A percentile compares a stretch with the other conserved stretches of the same genome.
Evolutionary conservation across 2,329 filamentous ascomycete species (phyloP).

Genomic region (Beauveria pseudobassiana): DNA sequence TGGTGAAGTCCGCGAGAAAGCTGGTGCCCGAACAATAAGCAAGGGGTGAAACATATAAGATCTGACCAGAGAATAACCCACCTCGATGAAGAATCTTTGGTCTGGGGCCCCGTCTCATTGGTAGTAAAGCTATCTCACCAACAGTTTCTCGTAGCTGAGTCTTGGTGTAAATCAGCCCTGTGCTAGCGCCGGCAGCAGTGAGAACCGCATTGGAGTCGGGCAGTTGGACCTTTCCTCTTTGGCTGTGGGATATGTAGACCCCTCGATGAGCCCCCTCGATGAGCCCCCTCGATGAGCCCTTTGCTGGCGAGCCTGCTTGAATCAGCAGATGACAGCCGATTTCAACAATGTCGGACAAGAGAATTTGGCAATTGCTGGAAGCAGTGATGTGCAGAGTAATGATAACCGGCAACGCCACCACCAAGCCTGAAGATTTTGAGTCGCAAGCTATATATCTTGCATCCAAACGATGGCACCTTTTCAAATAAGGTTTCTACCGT

Average conservation of each 20-base stretch:
- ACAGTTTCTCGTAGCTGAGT: background rate
- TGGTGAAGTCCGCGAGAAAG: background rate
- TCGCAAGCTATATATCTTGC: background rate
- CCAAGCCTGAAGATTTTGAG: background rate
- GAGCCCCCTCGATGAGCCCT: background rate
- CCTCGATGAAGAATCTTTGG: background rate
- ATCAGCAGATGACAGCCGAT: background rate
- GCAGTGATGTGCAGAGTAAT: background rate
- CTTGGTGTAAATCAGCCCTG: slow-evolving; percentile 1
- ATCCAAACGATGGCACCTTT: no score
- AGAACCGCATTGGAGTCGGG: background rate
- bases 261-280: background rate
- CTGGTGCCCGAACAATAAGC: background rate
- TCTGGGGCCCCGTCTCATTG: background rate
- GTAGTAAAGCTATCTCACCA: background rate
- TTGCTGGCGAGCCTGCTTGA: background rate
- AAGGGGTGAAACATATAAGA: background rate
- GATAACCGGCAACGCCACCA: background rate
- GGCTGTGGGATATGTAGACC: background rate
- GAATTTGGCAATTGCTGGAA: background rate
- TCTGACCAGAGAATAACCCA: background rate
- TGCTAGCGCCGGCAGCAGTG: background rate
- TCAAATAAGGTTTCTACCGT: no score
- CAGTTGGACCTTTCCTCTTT: background rate
- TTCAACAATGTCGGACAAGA: background rate